Percentiles rank a stretch among this genome's conserved stretches.
Conservation (phyloP, 1,139 yeast genomes). For the Protomyces inouyei region DNA sequence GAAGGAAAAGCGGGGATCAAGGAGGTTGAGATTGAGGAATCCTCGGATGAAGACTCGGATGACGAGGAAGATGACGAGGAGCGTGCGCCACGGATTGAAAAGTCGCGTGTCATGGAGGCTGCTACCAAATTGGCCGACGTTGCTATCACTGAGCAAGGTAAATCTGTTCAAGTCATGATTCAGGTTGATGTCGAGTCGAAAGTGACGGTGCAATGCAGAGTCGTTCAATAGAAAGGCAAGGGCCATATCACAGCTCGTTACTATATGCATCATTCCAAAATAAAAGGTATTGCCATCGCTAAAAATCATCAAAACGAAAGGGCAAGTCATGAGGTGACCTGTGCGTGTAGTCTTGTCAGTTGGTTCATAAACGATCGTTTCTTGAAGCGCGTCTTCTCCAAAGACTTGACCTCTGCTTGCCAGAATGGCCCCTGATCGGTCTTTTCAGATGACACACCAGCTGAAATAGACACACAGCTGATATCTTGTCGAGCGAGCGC, state of each 20-base stretch:
- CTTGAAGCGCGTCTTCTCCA: no score
- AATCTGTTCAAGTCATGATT: constrained; percentile 69
- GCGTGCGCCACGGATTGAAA: constrained; percentile 69
- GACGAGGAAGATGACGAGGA: constrained; percentile 48
- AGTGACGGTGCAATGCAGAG: constrained; percentile 79
- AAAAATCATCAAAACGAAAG: no score
- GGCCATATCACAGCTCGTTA: no score
- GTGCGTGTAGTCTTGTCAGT: no score
- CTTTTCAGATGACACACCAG: no score
- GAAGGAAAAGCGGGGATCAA: constrained; percentile 84
- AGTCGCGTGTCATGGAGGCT: constrained; percentile 68
- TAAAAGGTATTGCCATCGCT: neutral
- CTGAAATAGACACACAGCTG: no score
- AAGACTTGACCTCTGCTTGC: no score
- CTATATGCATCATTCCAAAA: neutral
- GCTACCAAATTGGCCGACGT: constrained; percentile 64
- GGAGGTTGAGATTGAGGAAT: constrained; percentile 45
- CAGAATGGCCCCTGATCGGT: no score
- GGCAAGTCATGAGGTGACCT: no score
- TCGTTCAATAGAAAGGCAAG: neutral
- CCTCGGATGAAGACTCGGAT: constrained; percentile 27
- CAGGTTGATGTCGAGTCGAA: constrained; percentile 81
- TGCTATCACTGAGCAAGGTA: constrained; percentile 63
- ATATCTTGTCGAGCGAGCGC: no score
- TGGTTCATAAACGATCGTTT: no score